Percentiles rank a stretch among this genome's conserved stretches.
Evolutionary conservation across 2,329 filamentous ascomycete species (phyloP).

Genomic region (Aspergillus bombycis): DNA sequence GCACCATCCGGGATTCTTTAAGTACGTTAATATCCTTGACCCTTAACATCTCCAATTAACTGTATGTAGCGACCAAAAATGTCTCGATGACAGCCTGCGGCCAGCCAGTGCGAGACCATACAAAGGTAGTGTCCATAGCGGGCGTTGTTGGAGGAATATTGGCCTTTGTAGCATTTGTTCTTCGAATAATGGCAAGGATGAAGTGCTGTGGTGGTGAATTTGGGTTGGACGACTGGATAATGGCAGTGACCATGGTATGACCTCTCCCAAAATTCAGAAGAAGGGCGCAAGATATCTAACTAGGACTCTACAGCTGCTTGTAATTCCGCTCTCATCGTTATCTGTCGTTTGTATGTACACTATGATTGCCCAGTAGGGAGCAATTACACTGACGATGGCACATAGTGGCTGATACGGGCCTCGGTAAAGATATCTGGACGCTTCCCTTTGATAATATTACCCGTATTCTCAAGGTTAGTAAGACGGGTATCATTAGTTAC

Average conservation of each 20-base stretch:
- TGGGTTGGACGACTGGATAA: slow-evolving; percentile 46
- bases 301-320: slow-evolving; percentile 15
- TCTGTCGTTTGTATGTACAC: slow-evolving; percentile 30
- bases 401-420: slow-evolving; percentile 43
- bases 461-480: slow-evolving; percentile 39
- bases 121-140: slow-evolving; percentile 32
- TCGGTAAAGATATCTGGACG: slow-evolving; percentile 52
- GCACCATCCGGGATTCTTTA: slow-evolving; percentile 43
- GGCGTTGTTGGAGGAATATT: slow-evolving; percentile 40
- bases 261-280: not conserved
- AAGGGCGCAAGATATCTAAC: not conserved
- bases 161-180: slow-evolving; percentile 36
- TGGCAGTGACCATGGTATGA: slow-evolving; percentile 35
- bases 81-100: slow-evolving; percentile 43
- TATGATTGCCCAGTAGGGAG: not conserved
- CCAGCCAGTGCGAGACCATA: slow-evolving; percentile 41
- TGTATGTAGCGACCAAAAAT: slow-evolving; percentile 44
- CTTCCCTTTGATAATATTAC: slow-evolving; percentile 49
- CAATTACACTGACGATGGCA: not conserved
- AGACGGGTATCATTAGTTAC: no score
- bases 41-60: slow-evolving; percentile 13
- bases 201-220: slow-evolving; percentile 39
- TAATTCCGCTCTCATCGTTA: slow-evolving; percentile 29
- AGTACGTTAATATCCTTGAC: slow-evolving; percentile 25
- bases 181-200: slow-evolving; percentile 43